Base-by-base conservation (phyloP, 1,284 basidiomycete genomes). In the Heterobasidion occidentale region DNA sequence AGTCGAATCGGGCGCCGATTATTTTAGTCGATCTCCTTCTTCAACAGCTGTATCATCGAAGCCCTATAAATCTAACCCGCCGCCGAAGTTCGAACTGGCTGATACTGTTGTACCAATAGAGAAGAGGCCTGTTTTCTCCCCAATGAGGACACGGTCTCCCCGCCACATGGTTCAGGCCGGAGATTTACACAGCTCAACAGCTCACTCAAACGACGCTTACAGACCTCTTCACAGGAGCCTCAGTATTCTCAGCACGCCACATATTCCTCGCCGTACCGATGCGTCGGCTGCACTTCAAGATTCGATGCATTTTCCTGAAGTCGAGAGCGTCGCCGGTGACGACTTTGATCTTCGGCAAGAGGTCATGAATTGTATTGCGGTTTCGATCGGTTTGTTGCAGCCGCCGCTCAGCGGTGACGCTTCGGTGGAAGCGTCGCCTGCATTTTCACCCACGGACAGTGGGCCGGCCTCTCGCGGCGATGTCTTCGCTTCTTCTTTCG, bases 301-400 rank as follows among this genome's bases (percentile, higher is more conserved):
- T 19, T 51, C 60, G 11, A 55, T 54, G 19, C 51, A 52, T 46
- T 46, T 57, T 44, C 27, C 42, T 12, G 42, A 46, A 9, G 9
- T 42, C 11, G 19, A 38, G 20, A 56, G 52, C 54, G 14, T 54
- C 11, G 55, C 57, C 14, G 69, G 68, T 1, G 81, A 83, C 20
- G 84, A 89, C 46, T 95, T 97, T 65, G 92, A 98, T 65, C 80
- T 99, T 42, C 85, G 92, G 47, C 92, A 94, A 61, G 93, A 92
- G 61, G 94, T 99, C 36, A 94, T 99, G 90, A 88, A 90, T 5
- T 97, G 93, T 71, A 97, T 99, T 58, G 94, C 95, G 1, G 96
- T 95, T 69, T 97, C 94, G 5, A 98, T 99, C 56, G 96, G 96
- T 3, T 78, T 99, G 11, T 76, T 92, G n/a, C 95, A 97, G 62